Evolutionary conservation across 306 rosid genomes (phyloP), one percentile per base, ranked within the genome.

Genomic region (Luffa acutangula): DNA sequence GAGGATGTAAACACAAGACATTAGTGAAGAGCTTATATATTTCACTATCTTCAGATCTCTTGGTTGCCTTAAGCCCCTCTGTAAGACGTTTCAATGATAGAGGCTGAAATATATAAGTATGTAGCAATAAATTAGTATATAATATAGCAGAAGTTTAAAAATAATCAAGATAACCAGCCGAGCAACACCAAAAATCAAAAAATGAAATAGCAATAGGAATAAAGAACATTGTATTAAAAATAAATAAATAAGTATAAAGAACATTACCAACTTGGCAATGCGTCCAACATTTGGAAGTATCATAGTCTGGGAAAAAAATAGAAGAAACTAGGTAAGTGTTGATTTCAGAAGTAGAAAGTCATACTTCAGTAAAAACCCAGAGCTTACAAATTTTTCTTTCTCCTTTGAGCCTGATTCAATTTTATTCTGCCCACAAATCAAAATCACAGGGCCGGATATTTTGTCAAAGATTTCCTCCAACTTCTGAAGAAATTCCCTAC

Each of bases 371-470:
- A 79, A 46, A 84, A 41, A 48, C 59, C 20, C 59, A 34, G 78
- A 70, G 74, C 97, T 91, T 95, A 95, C 99, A 78, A 91, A 87
- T 88, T 95, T 88, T 78, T 87, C 97, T 85, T 83, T 93, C 88
- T 89, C 99, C 87, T 88, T 95, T 74, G 99, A 85, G 59, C 92
- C 99, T 6, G 97, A 88, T 78, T 90, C 97, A 89, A 83, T 81
- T 89, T 88, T 95, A 89, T 90, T 92, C 87, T 95, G 96, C 82
- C 99, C 99, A 66, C 97, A 95, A 82, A 95, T 93, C 86, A 95
- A 83, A 84, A 95, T 91, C 84, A 91, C 75, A 14, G 99, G 97
- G 77, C 97, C 96, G 54, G 97, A 88, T 82, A 95, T 85, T 80
- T 46, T 81, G 71, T 93, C 90, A 85, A 95, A 95, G 81, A 91